Evolutionary conservation across 129 eudicot genomes (phyloP).

Genomic region (Kitagawia praeruptora): DNA sequence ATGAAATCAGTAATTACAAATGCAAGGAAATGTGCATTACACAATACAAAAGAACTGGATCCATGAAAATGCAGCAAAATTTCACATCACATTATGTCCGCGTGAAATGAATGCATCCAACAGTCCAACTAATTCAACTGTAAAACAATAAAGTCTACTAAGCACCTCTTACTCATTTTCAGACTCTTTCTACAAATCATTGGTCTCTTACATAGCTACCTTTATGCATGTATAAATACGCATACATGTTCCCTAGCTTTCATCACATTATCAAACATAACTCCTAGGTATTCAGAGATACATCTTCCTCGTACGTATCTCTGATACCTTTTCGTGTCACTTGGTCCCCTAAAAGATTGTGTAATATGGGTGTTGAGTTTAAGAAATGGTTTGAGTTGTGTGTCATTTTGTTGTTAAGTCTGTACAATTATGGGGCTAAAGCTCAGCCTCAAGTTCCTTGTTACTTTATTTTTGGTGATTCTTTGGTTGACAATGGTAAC

Average conservation of each 20-base stretch:
- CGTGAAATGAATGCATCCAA: constrained; percentile 15
- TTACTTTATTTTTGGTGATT: constrained; percentile 16
- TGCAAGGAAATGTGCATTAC: neutral
- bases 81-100: constrained; percentile 8
- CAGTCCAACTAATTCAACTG: constrained; percentile 11
- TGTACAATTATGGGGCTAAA: neutral
- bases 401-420: neutral
- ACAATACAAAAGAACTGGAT: too few relatives aligned
- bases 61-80: too few relatives aligned
- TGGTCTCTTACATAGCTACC: neutral
- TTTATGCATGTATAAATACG: neutral
- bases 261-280: neutral
- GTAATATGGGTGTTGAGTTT: constrained; percentile 12
- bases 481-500: constrained; percentile 17
- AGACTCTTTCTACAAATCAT: neutral
- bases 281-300: neutral
- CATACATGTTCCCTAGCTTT: neutral
- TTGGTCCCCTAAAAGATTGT: neutral
- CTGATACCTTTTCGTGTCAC: neutral
- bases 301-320: neutral
- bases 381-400: constrained; percentile 8
- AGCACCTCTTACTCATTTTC: neutral
- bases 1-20: neutral
- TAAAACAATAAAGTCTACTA: constrained; percentile 4
- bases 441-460: constrained; percentile 17